These are phyloP conservation scores for Pseudogymnoascus sp. DNA, from an alignment of 2,329 filamentous ascomycete genomes.

Conservation along the genomic window DNA sequence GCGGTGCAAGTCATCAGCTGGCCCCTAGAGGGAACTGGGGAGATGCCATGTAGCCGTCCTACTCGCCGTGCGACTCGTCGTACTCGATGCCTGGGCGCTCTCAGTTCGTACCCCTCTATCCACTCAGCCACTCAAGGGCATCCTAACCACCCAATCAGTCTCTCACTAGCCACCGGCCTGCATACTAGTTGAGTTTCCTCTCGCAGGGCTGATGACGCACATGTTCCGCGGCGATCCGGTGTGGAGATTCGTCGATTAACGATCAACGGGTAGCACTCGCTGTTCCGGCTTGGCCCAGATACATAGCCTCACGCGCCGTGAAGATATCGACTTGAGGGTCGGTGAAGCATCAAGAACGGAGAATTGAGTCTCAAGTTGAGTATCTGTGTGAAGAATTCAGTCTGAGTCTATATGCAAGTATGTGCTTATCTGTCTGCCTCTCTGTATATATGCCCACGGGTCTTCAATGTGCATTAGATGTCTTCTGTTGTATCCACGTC, in stretches of 20 bases:
- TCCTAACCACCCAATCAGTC: background rate
- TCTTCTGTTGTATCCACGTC: background rate
- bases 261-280: background rate
- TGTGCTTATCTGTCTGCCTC: background rate
- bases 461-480: background rate
- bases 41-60: background rate
- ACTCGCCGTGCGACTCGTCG: background rate
- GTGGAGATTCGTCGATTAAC: background rate
- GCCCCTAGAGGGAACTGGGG: background rate
- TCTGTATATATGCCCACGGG: background rate
- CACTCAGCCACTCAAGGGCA: background rate
- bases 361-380: background rate
- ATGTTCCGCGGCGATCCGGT: background rate
- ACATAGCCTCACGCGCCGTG: background rate
- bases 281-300: background rate
- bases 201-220: constrained; percentile 5
- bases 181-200: background rate
- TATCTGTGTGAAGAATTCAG: background rate
- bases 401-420: background rate
- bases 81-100: background rate
- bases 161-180: background rate
- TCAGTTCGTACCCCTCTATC: background rate
- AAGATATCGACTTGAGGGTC: background rate
- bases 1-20: constrained; percentile 4
- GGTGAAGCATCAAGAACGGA: background rate